Percentiles rank a stretch among this genome's conserved stretches.
Evolutionary conservation across 768 basidiomycete species (phyloP).

Genomic region (Leucocoprinus sp.): DNA sequence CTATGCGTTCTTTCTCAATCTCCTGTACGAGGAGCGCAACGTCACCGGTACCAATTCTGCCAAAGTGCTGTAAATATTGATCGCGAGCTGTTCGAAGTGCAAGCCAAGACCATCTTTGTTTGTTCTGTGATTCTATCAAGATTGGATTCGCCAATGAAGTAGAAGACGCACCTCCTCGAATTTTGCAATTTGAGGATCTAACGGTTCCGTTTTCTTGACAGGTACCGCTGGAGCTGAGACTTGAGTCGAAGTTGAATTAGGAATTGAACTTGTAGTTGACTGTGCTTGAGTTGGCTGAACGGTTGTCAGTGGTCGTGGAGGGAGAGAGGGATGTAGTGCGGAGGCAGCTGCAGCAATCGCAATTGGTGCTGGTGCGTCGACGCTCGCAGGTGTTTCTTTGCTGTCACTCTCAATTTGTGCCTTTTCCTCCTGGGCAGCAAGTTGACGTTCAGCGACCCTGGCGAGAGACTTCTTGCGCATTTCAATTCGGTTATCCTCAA

Average conservation of each 20-base stretch:
- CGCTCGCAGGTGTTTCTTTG: constrained; percentile 13
- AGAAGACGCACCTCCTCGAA: constrained; percentile 51
- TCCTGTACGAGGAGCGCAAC: constrained; percentile 43
- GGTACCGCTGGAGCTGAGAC: constrained; percentile 19
- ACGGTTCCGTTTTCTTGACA: constrained; percentile 14
- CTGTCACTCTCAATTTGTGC: not conserved
- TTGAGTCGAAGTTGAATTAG: constrained; percentile 23
- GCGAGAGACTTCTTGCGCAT: constrained; percentile 36
- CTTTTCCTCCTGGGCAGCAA: not conserved
- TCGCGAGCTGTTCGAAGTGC: constrained; percentile 72
- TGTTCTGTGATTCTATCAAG: constrained; percentile 40
- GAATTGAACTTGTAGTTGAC: constrained; percentile 19
- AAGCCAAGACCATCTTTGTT: constrained; percentile 74
- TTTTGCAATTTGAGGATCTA: constrained; percentile 45
- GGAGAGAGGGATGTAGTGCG: constrained; percentile 60
- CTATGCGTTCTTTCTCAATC: constrained; percentile 32
- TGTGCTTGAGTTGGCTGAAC: constrained; percentile 20
- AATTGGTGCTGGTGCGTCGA: constrained; percentile 12
- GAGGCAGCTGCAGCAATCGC: constrained; percentile 25
- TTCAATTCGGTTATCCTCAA: constrained; percentile 56
- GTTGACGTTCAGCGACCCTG: constrained; percentile 22
- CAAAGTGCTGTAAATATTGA: constrained; percentile 65
- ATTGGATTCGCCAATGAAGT: constrained; percentile 5
- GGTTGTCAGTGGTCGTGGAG: constrained; percentile 48
- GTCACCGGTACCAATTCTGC: constrained; percentile 77